These are phyloP conservation scores for Gyromitra esculenta DNA, from an alignment of 2,329 filamentous ascomycete genomes.

Conservation along the genomic window DNA sequence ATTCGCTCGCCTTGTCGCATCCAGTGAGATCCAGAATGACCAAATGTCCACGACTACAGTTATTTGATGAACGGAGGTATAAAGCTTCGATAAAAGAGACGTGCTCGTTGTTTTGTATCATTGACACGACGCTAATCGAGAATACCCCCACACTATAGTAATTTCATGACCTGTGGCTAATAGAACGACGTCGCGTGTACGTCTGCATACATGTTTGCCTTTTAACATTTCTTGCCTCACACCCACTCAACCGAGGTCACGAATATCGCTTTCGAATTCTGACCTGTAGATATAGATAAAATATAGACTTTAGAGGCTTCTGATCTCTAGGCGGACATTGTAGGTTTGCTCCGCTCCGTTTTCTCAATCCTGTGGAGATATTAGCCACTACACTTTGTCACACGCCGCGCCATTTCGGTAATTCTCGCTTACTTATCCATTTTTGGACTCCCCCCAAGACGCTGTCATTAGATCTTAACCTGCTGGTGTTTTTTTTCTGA, in stretches of 20 bases:
- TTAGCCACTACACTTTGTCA: slow-evolving; percentile 17
- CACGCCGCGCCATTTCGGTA: background rate
- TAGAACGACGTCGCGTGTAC: slow-evolving; percentile 7
- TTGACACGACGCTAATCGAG: background rate
- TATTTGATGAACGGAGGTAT: slow-evolving; percentile 8
- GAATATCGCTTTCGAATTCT: background rate
- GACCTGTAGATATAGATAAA: background rate
- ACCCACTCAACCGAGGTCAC: slow-evolving; percentile 20
- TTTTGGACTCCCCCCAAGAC: too few species aligned
- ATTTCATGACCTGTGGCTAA: background rate
- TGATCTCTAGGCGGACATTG: slow-evolving; percentile 3
- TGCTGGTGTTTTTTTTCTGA: background rate
- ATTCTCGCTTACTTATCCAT: background rate
- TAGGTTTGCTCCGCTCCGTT: slow-evolving; percentile 2
- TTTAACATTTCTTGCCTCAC: slow-evolving; percentile 6
- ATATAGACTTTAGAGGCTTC: slow-evolving; percentile 7
- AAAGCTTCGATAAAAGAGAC: background rate
- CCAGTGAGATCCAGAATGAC: background rate
- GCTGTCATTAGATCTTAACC: background rate
- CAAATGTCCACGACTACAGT: background rate
- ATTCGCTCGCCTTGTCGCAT: slow-evolving; percentile 21
- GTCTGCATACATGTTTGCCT: slow-evolving; percentile 29
- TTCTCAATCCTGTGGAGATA: background rate
- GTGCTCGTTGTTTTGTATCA: background rate
- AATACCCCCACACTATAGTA: background rate